These are phyloP conservation scores for Halteria grandinella DNA, from an alignment of 73 alveolate genomes.

Conservation along the genomic window DNA sequence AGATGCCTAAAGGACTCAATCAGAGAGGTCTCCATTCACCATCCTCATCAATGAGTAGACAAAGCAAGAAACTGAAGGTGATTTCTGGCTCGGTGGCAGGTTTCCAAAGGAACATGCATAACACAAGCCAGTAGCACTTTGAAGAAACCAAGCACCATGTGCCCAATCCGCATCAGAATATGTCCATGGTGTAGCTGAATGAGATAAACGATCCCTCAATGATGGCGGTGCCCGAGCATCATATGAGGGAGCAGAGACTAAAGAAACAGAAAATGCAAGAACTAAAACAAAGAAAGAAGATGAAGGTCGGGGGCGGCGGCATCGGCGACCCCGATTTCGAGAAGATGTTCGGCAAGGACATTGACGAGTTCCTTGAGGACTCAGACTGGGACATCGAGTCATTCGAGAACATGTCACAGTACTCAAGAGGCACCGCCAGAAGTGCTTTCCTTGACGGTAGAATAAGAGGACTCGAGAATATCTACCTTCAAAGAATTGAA, in stretches of 20 bases:
- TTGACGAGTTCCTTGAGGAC: slow-evolving; percentile 42
- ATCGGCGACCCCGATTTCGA: slow-evolving; percentile 7
- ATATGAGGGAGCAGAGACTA: not conserved
- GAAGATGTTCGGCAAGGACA: slow-evolving; percentile 25
- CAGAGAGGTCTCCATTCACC: slow-evolving; percentile 38
- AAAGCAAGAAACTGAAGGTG: slow-evolving; percentile 4
- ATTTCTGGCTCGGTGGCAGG: slow-evolving; percentile 45
- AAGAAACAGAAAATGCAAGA: not conserved
- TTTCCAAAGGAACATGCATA: not conserved
- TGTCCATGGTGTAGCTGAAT: too few species aligned
- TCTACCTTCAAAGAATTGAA: slow-evolving; percentile 53
- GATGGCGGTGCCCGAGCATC: too few species aligned
- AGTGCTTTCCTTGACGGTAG: slow-evolving; percentile 4
- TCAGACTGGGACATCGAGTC: slow-evolving; percentile 40
- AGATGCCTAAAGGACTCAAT: not conserved
- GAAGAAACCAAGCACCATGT: slow-evolving; percentile 10
- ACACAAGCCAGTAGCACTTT: not conserved
- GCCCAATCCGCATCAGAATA: too few species aligned
- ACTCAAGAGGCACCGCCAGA: slow-evolving; percentile 25
- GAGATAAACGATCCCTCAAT: too few species aligned
- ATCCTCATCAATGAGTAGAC: too few species aligned
- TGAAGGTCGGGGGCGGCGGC: not conserved
- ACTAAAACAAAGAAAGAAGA: not conserved
- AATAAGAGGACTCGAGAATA: slow-evolving; percentile 44
- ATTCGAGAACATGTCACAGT: slow-evolving; percentile 12